phyloP scores from a whole-genome alignment of 768 basidiomycete species.

The Pilatotrama ljubarskyi region DNA sequence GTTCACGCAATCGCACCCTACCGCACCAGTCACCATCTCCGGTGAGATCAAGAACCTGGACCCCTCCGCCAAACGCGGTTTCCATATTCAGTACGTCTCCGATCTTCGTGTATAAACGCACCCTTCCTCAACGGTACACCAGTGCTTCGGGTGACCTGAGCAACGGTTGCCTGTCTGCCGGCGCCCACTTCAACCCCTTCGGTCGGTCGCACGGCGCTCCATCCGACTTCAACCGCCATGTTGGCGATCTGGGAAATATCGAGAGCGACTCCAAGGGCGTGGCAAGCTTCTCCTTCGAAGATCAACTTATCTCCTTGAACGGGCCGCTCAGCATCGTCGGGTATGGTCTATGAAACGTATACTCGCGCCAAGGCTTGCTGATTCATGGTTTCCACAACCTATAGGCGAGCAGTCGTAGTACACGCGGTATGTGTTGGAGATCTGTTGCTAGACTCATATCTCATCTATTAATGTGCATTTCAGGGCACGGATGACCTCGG shows the following conservation, averaged over 20 bases:
- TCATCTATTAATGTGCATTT: background rate
- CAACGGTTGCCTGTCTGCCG: conserved; percentile 66
- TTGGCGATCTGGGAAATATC: conserved; percentile 80
- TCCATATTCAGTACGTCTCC: conserved; percentile 74
- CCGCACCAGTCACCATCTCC: conserved; percentile 57
- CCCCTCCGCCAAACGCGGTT: conserved; percentile 60
- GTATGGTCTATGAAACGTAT: conserved; percentile 36
- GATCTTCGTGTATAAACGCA: background rate
- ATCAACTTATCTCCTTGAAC: conserved; percentile 62
- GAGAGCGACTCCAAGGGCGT: conserved; percentile 56
- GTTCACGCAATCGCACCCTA: conserved; percentile 56
- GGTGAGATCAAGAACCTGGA: conserved; percentile 64
- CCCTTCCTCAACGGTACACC: background rate
- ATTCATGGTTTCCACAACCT: background rate
- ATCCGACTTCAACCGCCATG: conserved; percentile 55
- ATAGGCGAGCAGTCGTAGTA: conserved; percentile 70
- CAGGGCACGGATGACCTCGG: conserved; percentile 82
- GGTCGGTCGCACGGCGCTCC: conserved; percentile 66
- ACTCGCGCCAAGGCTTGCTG: background rate
- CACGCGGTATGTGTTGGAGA: conserved; percentile 53
- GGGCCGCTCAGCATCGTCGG: conserved; percentile 71
- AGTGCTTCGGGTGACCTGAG: conserved; percentile 58
- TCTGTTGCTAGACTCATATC: background rate
- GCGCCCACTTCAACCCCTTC: conserved; percentile 78
- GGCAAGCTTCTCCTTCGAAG: conserved; percentile 58